These are phyloP conservation scores for Emiliania huxleyi DNA, from an alignment of 78 protist genomes.

Conservation along the genomic window DNA sequence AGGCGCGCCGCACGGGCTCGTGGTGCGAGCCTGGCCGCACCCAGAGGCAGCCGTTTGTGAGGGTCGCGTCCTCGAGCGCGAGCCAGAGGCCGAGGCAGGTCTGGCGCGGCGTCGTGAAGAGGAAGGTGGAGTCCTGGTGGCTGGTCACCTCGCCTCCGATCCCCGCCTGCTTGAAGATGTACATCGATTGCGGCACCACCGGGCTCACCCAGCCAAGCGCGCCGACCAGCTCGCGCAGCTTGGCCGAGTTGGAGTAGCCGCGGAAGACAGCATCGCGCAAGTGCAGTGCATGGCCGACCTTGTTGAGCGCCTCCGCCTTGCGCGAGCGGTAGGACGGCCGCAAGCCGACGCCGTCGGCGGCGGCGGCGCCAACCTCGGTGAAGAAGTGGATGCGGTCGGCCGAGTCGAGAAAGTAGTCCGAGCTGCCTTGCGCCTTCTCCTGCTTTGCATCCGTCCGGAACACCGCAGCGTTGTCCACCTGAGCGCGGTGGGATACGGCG, in stretches of 20 bases:
- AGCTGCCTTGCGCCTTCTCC: not conserved
- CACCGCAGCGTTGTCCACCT: not conserved
- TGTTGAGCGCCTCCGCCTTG: constrained; percentile 8
- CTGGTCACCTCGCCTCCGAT: constrained; percentile 30
- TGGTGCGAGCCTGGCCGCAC: constrained; percentile 47
- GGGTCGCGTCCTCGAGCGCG: constrained; percentile 47
- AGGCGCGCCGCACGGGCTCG: not conserved
- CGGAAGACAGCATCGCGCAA: constrained; percentile 5
- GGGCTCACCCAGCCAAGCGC: not conserved
- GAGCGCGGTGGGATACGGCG: too few relatives aligned
- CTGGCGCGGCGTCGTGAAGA: constrained; percentile 34
- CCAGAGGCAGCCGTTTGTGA: constrained; percentile 54
- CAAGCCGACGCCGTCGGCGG: not conserved
- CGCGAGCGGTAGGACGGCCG: not conserved
- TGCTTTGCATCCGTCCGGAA: not conserved
- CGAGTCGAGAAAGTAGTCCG: not conserved
- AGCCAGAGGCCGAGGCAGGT: constrained; percentile 61
- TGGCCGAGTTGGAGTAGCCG: not conserved
- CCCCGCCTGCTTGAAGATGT: constrained; percentile 30
- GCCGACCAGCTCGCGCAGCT: not conserved
- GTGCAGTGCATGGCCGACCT: constrained; percentile 41
- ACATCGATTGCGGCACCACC: constrained; percentile 34
- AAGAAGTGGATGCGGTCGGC: constrained; percentile 23
- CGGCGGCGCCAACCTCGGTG: constrained; percentile 27
- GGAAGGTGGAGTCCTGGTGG: constrained; percentile 55